Base-by-base conservation (phyloP, 192 early-diverging fungal species). In the Backusella parvicylindrica region DNA sequence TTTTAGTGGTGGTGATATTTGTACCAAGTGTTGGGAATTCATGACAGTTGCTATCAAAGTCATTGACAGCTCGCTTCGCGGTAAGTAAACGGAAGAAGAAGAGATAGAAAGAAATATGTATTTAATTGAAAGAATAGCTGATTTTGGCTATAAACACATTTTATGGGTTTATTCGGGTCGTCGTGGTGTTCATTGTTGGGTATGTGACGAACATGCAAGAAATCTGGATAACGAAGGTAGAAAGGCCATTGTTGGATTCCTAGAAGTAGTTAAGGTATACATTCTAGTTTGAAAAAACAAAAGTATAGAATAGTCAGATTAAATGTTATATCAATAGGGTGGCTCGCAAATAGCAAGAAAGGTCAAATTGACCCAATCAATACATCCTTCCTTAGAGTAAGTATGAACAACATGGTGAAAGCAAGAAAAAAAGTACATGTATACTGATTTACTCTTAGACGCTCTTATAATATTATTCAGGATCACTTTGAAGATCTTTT, bases 181-280 rank as follows among this genome's bases (percentile, higher is more conserved):
- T 68, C 95, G 97, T 81, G 97, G 97, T 76, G 94, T 98, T 41
- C 97, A 99, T 89, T 97, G 96, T 86, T 99, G 97, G 97, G 92
- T 99, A 23, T 93, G 91, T 66, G 97, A 99, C 79, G 92, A 95
- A 68, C 83, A 89, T 13, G 97, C 97, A 5, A 87, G 94, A 8
- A 80, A 87, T 71, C 78, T 99, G 73, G 89, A 87, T 65, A 89
- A 93, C 64, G 89, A 93, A 9, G 88, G 87, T n/a, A 84, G 97
- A 64, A 88, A 89, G 37, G 92, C 96, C 0, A 92, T 99, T 49
- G 92, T 96, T 0, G 80, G 88, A 12, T 99, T 95, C 79, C 65
- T 99, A 37, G 91, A 92, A 67, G 85, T 99, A 30, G 76, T 93
- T 63, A 89, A 89, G 78, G 87, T 85, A 69, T 70, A 64, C 16